Evolutionary conservation across 805 yeast genomes (phyloP).

Genomic region (Cyberlindnera lachancei): DNA sequence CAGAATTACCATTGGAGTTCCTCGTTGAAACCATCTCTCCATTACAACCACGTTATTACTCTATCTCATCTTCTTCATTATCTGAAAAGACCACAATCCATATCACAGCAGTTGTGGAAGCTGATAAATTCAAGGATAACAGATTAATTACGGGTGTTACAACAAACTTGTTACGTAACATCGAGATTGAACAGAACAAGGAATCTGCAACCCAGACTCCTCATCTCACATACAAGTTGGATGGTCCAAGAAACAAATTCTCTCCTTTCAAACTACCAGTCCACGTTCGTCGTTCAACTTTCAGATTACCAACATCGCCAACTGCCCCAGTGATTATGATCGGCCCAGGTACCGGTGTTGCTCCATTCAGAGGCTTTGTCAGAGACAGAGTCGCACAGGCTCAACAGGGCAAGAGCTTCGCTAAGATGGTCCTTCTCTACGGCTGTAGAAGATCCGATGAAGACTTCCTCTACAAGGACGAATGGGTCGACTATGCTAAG

Average conservation of each 20-base stretch:
- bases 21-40: slow-evolving; percentile 74
- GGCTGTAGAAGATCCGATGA: slow-evolving; percentile 79
- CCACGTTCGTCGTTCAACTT: slow-evolving; percentile 90
- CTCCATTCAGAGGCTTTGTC: slow-evolving; percentile 93
- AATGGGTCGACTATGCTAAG: slow-evolving; percentile 75
- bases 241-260: slow-evolving; percentile 71
- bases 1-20: slow-evolving; percentile 79
- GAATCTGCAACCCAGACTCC: slow-evolving; percentile 32
- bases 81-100: slow-evolving; percentile 70
- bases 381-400: slow-evolving; percentile 71
- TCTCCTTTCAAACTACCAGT: slow-evolving; percentile 62
- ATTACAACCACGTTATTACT: slow-evolving; percentile 91
- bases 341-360: slow-evolving; percentile 99
- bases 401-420: slow-evolving; percentile 44
- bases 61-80: slow-evolving; percentile 85
- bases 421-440: slow-evolving; percentile 70
- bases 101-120: slow-evolving; percentile 88
- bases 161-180: slow-evolving; percentile 75
- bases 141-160: slow-evolving; percentile 63
- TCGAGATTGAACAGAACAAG: slow-evolving; percentile 54
- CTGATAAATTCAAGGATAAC: slow-evolving; percentile 19
- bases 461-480: slow-evolving; percentile 82
- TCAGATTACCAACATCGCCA: slow-evolving; percentile 85
- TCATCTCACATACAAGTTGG: slow-evolving; percentile 55
- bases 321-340: slow-evolving; percentile 79